Evolutionary conservation across 139 green algal species (phyloP), one percentile per base, ranked within the genome.

Genomic region (Zygnema cylindricum): DNA sequence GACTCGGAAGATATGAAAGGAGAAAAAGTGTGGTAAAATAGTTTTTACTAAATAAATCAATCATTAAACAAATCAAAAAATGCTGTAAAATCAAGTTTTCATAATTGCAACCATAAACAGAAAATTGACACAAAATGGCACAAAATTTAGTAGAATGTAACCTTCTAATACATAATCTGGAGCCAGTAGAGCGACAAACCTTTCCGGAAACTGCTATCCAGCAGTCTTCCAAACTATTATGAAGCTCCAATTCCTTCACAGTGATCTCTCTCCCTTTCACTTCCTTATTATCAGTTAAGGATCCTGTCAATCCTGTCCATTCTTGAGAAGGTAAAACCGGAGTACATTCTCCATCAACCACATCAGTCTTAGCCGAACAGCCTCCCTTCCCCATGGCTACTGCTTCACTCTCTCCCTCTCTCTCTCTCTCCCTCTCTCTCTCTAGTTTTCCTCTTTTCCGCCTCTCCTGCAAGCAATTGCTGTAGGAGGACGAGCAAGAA

Each of bases 131-230:
- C 30, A 25, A 73, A 35, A 30, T 25, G 30, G 57, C 30, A 73
- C 25, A 25, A 73, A 25, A 73, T 30, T 73, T 73, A 25, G 25
- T 73, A 35, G 57, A 30, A 35, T 25, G 57, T 35, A 35, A 73
- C 30, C 30, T 30, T 35, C 30, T 25, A 25, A 73, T 35, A 73
- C 57, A 35, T 73, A 73, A 73, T 35, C 57, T 30, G 30, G 57
- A 35, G 57, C 57, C 25, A 73, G 57, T 30, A 73, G 30, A 35
- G 21, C 71, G 21, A 43, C 71, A 79, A 79, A 79, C 71, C 71
- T 79, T 79, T 41, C 71, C 71, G 36, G 7, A 79, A 54, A 79
- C 21, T 3, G 71, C 38, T 3, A 79, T 43, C 71, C 71, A 79
- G 71, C 71, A 79, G 71, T 79, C 71, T 11, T 43, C 21, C 36